These are phyloP conservation scores for Prunus dulcis DNA, from an alignment of 306 rosid genomes.

Conservation along the genomic window DNA sequence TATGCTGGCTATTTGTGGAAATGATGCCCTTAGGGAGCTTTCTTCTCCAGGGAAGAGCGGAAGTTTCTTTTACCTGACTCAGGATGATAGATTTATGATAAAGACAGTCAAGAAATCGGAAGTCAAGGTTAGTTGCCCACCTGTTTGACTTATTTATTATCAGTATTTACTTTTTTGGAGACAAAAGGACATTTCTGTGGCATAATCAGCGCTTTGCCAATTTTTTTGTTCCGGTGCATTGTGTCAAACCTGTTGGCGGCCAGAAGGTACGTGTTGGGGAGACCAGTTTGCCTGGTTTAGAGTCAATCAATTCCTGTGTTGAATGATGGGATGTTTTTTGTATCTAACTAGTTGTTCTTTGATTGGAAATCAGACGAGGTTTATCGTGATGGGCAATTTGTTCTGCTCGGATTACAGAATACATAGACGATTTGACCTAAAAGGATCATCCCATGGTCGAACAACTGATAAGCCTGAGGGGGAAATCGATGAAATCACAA, in stretches of 20 bases:
- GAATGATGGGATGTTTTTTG: not conserved
- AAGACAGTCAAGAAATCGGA: slow-evolving; percentile 95
- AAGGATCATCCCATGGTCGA: slow-evolving; percentile 96
- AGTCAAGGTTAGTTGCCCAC: slow-evolving; percentile 72
- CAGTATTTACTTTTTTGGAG: not conserved
- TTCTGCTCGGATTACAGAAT: slow-evolving; percentile 95
- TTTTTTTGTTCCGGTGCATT: slow-evolving; percentile 50
- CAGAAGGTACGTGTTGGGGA: slow-evolving; percentile 58
- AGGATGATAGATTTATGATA: slow-evolving; percentile 92
- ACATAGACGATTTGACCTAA: slow-evolving; percentile 90
- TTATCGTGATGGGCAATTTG: slow-evolving; percentile 98
- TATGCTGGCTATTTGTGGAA: slow-evolving; percentile 90
- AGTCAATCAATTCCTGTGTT: not conserved
- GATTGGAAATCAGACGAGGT: slow-evolving; percentile 66
- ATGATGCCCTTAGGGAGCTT: slow-evolving; percentile 90
- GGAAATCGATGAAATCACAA: slow-evolving; percentile 96
- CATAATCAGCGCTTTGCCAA: not conserved
- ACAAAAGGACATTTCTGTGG: not conserved
- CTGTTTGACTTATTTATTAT: slow-evolving; percentile 19
- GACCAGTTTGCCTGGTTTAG: not conserved
- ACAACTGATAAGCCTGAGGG: slow-evolving; percentile 71
- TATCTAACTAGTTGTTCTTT: slow-evolving; percentile 7
- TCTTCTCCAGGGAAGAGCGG: slow-evolving; percentile 98
- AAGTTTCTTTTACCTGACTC: slow-evolving; percentile 86
- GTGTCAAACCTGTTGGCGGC: slow-evolving; percentile 93